Evolutionary conservation across 768 basidiomycete genomes (phyloP), one percentile per base, ranked within the genome.

Genomic region (Termitomyces sp.): DNA sequence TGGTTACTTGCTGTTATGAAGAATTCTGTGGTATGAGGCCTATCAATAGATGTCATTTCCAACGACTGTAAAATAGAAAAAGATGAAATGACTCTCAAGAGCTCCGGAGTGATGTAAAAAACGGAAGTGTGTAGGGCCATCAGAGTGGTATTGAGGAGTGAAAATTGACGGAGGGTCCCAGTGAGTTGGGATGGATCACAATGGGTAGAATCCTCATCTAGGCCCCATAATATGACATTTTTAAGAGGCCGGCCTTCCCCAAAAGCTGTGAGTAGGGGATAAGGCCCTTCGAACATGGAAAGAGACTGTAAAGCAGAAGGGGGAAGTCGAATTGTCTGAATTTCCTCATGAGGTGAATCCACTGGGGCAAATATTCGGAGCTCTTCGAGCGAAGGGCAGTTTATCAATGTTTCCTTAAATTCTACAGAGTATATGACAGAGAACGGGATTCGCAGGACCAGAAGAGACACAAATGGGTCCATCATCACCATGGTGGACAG

Each of bases 321-420:
- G n/a, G 61, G 56, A 17, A 69, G 53, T 2, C 30, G 37, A 4
- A 61, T 52, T 3, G 68, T 52, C 7, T 52, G 58, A 8, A 64
- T 47, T 5, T 37, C 16, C 21, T 59, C 67, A 19, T 67, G 64
- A 2, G 62, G 55, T n/a, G 69, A 65, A 21, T 67, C 67, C 2
- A 61, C 54, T 11, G 72, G 69, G 23, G 65, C 61, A 48, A 72
- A 62, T n/a, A 73, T 65, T 39, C 66, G 65, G 11, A 75, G 59
- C 17, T 70, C 64, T 30, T 68, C 60, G 10, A 75, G 63, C 32
- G 52, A 45, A 2, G 70, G 68, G 48, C 70, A 73, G 17, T 66
- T 64, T 30, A 63, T 52, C 19, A 73, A 61, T 3, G 71, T 68
- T 19, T 53, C 37, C 9, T 68, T 54, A 51, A 72, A 67, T 35